Evolutionary conservation across 2,329 filamentous ascomycete species (phyloP).

Genomic region (Cladophialophora psammophila): DNA sequence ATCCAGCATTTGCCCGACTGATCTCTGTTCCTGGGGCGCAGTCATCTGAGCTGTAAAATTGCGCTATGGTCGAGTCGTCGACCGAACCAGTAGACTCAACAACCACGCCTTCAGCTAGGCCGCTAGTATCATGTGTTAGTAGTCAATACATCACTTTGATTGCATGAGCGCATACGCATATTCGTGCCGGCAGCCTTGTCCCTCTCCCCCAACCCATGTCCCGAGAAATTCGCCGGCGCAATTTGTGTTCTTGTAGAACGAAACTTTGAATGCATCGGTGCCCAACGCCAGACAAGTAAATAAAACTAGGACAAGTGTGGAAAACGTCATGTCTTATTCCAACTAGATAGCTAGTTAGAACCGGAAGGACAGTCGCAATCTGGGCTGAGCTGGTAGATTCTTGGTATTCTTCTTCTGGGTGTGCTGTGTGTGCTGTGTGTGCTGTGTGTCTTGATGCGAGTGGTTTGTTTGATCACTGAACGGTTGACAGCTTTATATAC

Average conservation of each 20-base stretch:
- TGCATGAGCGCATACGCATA: constrained; percentile 3
- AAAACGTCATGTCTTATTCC: constrained; percentile 4
- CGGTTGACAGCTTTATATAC: neutral
- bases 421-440: neutral
- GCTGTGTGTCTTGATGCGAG: neutral
- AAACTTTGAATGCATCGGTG: constrained; percentile 10
- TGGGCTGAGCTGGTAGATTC: neutral
- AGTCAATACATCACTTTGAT: neutral
- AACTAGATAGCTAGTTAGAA: neutral
- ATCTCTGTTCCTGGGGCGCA: constrained; percentile 6
- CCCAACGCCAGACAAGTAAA: neutral
- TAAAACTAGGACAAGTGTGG: neutral
- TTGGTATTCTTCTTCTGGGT: constrained; percentile 2
- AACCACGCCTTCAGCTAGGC: constrained; percentile 6
- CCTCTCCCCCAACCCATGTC: constrained; percentile 12
- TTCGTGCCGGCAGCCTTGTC: constrained; percentile 8
- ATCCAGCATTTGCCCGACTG: neutral
- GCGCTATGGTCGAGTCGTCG: neutral
- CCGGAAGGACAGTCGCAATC: neutral
- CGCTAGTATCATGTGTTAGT: constrained; percentile 8
- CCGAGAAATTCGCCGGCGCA: constrained; percentile 9
- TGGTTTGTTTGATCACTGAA: neutral
- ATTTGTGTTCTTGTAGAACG: constrained; percentile 15
- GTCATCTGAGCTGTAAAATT: constrained; percentile 6
- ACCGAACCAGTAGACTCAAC: constrained; percentile 8